phyloP scores from a whole-genome alignment of 1,139 yeast species.

The Nadsonia starkeyi-henricii region DNA sequence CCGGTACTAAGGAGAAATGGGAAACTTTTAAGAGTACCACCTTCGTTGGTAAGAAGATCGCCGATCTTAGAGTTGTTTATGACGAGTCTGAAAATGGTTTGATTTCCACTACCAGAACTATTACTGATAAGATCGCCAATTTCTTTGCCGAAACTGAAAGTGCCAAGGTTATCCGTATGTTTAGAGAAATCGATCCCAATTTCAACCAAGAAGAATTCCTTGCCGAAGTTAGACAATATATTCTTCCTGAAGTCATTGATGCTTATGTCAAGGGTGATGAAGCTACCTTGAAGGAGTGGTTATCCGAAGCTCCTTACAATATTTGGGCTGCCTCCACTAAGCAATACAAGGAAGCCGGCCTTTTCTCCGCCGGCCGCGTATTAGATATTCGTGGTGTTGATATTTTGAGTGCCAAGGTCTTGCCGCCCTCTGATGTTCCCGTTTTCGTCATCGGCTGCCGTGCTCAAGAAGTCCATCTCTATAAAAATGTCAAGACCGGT shows the following conservation, averaged over 20 bases:
- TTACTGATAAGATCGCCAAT: slow-evolving; percentile 69
- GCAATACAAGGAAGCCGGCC: slow-evolving; percentile 81
- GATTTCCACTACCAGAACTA: slow-evolving; percentile 65
- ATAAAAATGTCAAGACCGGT: slow-evolving; percentile 80
- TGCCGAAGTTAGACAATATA: slow-evolving; percentile 76
- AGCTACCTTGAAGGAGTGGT: slow-evolving; percentile 71
- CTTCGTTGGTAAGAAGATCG: slow-evolving; percentile 51
- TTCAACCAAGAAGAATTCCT: slow-evolving; percentile 73
- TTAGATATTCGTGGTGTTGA: slow-evolving; percentile 94
- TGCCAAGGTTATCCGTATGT: slow-evolving; percentile 76
- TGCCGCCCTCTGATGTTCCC: slow-evolving; percentile 88
- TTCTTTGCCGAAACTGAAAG: slow-evolving; percentile 93
- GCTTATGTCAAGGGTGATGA: slow-evolving; percentile 92
- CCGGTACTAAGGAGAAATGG: slow-evolving; percentile 57
- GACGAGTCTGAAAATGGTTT: slow-evolving; percentile 94
- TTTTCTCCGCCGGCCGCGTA: slow-evolving; percentile 82
- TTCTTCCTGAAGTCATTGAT: slow-evolving; percentile 89
- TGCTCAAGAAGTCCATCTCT: slow-evolving; percentile 90
- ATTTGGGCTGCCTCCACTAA: slow-evolving; percentile 92
- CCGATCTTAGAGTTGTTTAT: slow-evolving; percentile 46
- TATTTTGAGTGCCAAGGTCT: slow-evolving; percentile 71
- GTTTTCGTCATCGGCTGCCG: slow-evolving; percentile 90
- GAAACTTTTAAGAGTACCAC: slow-evolving; percentile 51
- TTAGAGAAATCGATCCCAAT: slow-evolving; percentile 80
- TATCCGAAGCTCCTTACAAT: slow-evolving; percentile 92